A percentile compares a stretch with the other conserved stretches of the same genome.
phyloP scores from a whole-genome alignment of 306 rosid genomes.

The Malus sieversii region DNA sequence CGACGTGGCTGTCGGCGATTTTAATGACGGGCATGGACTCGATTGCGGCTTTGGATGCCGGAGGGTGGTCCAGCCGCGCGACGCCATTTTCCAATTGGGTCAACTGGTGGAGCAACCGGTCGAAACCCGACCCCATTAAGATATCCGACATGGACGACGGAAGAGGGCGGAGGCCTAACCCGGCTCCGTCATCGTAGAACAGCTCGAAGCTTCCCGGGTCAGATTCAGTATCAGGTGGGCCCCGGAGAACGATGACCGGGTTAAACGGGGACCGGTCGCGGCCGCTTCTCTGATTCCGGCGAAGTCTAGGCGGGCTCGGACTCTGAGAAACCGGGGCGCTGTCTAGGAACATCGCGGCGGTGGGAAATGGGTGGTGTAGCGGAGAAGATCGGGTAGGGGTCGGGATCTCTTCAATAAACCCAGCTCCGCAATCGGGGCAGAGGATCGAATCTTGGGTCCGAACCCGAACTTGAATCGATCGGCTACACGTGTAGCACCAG shows the following conservation, averaged over 20 bases:
- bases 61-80: constrained; percentile 40
- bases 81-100: constrained; percentile 42
- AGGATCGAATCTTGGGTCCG: constrained; percentile 24
- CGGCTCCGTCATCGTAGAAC: constrained; percentile 54
- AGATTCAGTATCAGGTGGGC: constrained; percentile 35
- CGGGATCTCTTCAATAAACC: constrained; percentile 47
- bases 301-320: constrained; percentile 31
- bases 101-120: constrained; percentile 55
- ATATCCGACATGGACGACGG: constrained; percentile 52
- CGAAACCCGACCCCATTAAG: constrained; percentile 63
- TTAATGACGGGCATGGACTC: constrained; percentile 59
- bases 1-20: constrained; percentile 35
- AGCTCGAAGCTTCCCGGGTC: constrained; percentile 49
- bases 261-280: constrained; percentile 57
- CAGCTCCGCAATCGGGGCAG: constrained; percentile 55
- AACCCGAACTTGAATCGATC: constrained; percentile 33
- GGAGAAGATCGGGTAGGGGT: constrained; percentile 36
- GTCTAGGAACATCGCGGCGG: constrained; percentile 34
- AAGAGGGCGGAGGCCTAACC: constrained; percentile 51
- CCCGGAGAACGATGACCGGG: constrained; percentile 60
- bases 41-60: constrained; percentile 59
- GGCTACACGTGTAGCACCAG: constrained; percentile 59
- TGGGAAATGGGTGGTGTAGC: constrained; percentile 31
- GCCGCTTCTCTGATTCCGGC: constrained; percentile 29
- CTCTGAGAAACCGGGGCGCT: constrained; percentile 20